Evolutionary conservation across 2,329 filamentous ascomycete species (phyloP).

Genomic region (Colletotrichum tamarilloi): DNA sequence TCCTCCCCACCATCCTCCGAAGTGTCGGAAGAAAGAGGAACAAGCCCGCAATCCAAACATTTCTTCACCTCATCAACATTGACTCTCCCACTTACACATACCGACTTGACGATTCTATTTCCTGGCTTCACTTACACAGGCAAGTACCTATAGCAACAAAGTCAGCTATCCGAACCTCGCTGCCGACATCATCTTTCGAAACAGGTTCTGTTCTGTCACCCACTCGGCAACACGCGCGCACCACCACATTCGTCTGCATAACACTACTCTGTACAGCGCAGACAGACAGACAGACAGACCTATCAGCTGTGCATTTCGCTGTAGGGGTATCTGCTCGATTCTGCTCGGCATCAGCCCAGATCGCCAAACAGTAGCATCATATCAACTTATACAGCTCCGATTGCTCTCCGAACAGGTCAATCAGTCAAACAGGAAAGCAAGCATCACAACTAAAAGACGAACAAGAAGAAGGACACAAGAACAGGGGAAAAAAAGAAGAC

Average conservation of each 20-base stretch:
- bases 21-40: not conserved
- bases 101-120: too few species aligned
- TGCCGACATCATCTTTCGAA: not conserved
- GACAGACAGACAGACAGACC: not conserved
- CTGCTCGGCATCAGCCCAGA: slow-evolving; percentile 20
- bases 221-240: not conserved
- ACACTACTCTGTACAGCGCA: not conserved
- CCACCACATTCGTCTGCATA: not conserved
- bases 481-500: too few species aligned
- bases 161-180: not conserved
- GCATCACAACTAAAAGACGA: too few species aligned
- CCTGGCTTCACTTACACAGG: not conserved
- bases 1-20: not conserved
- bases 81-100: not conserved
- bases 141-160: not conserved
- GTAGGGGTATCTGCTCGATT: slow-evolving; percentile 11
- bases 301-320: slow-evolving; percentile 24
- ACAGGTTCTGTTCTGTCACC: not conserved
- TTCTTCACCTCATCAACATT: not conserved
- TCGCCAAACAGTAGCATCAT: not conserved
- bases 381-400: not conserved
- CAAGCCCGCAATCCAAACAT: not conserved
- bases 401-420: not conserved
- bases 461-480: too few species aligned
- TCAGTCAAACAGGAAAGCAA: too few species aligned